These are phyloP conservation scores for Psilocybe cubensis DNA, from an alignment of 768 basidiomycete genomes.

Conservation along the genomic window DNA sequence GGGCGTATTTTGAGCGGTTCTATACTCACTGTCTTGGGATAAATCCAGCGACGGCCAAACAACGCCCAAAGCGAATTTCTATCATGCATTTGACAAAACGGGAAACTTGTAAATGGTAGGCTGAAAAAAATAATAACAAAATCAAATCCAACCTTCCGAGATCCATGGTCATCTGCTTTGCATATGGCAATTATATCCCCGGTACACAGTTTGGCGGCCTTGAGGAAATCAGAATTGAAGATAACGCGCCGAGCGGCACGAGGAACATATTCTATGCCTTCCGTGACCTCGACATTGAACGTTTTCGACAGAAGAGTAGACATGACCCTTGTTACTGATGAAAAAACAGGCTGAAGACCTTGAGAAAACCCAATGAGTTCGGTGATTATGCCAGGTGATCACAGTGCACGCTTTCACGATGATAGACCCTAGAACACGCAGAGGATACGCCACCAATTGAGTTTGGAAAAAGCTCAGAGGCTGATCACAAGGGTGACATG, in stretches of 20 bases:
- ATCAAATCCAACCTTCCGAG: conserved; percentile 27
- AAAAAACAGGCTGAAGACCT: not conserved
- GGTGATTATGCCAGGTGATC: conserved; percentile 6
- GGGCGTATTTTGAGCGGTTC: conserved; percentile 11
- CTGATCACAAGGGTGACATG: conserved; percentile 14
- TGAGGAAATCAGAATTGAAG: conserved; percentile 64
- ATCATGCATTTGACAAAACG: conserved; percentile 17
- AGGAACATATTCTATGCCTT: conserved; percentile 36
- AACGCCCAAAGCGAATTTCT: conserved; percentile 71
- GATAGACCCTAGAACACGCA: not conserved
- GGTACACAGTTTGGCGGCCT: conserved; percentile 61
- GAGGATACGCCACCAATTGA: conserved; percentile 14
- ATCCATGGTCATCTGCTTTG: conserved; percentile 33
- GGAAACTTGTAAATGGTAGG: conserved; percentile 11
- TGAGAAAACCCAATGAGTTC: not conserved
- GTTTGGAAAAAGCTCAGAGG: conserved; percentile 6
- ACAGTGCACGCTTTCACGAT: not conserved
- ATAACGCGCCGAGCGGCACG: conserved; percentile 67
- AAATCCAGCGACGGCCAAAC: conserved; percentile 78
- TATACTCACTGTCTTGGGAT: conserved; percentile 56
- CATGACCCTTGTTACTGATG: conserved; percentile 11
- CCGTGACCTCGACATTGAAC: conserved; percentile 44
- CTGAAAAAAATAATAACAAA: conserved; percentile 1
- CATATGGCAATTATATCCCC: conserved; percentile 71
- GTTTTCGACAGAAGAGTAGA: conserved; percentile 31